Base-by-base conservation (phyloP, 2,329 filamentous ascomycete species). In the Aquanectria penicillioides region DNA sequence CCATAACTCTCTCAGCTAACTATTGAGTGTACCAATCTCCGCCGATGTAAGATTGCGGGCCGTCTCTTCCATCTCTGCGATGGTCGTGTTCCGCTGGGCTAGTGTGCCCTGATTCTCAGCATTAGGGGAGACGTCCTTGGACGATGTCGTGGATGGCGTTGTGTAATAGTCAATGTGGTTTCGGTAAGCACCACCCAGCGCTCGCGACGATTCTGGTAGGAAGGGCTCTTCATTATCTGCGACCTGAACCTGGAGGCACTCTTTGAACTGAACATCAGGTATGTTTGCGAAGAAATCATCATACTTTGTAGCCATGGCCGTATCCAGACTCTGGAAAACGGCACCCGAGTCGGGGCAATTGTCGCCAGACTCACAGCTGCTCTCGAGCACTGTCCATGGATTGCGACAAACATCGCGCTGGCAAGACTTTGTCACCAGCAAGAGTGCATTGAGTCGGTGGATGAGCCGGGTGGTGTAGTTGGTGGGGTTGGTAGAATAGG, bases 371-470 rank as follows among this genome's bases (percentile, higher is more conserved):
- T 56, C 52, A 15, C 25, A 46, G 41, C 41, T 54, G 12, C 36
- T 56, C 25, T 48, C 34, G n/a, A 59, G 55, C 10, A 47, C 77
- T 4, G 73, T 70, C 86, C 86, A 89, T 0, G 86, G 86, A 31
- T 78, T 73, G 4, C 79, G 74, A 66, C 86, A 88, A 0, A 78
- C 76, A 4, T 73, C 65, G 3, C 77, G 81, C 67, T 82, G 80
- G 74, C 86, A 88, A 2, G 83, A 83, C 74, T 88, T 88, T 34
- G 85, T 78, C 2, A 87, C 83, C 46, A 88, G 75, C 10, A 88
- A 75, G 2, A 89, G 76, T 2, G 84, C 77, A 59, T 88, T 85
- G 0, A 89, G 77, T 5, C 83, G 80, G n/a, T 76, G 70, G 13
- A 81, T 68, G 5, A 78, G 44, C 5, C 57, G 50, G 11, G 66